Evolutionary conservation across 495 filamentous ascomycete genomes (phyloP), one percentile per base, ranked within the genome.

Genomic region (Xeromyces bisporus): DNA sequence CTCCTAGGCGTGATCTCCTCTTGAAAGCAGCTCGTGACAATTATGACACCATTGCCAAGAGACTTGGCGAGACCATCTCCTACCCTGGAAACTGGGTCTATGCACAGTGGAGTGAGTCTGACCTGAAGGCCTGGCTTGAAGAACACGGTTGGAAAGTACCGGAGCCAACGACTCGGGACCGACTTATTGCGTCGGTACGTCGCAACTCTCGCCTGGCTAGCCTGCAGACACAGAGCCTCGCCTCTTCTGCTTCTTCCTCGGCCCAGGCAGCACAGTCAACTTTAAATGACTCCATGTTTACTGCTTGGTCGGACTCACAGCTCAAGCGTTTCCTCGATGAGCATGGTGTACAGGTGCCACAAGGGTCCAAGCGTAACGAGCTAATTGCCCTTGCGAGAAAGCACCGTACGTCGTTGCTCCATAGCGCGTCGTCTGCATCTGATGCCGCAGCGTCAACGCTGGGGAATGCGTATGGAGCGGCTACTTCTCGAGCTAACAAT

Each of bases 1-100:
- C 89, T 14, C 77, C 79, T 44, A 80, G 76, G 43, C 81, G 82
- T 34, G 89, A 94, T 47, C 69, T 71, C 10, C 57, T 93, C 29
- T 68, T 96, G 40, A 65, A 75, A 43, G 66, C 80, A 38, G 69
- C 72, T 29, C 84, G 89, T 33, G 61, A 74, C 36, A 87, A 77
- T 48, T 94, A 92, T 38, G 75, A 93, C 37, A 60, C 66, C 2
- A 50, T 79, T 26, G 85, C 89, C 8, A 71, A 84, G 47, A 94
- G 93, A 57, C 62, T 68, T 24, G 81, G 80, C 38, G 79, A 93
- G 54, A 77, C 81, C 1, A 59, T 69, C 23, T 48, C 68, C 7
- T 97, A 97, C 41, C 89, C 89, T 23, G 89, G 89, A n/a, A 75
- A 93, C 54, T 97, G 89, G 89, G 58, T 96, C 18, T 97, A 93